Percentiles rank a stretch among this genome's conserved stretches.
phyloP scores from a whole-genome alignment of 1,139 yeast species.

The Geotrichum fermentans region DNA sequence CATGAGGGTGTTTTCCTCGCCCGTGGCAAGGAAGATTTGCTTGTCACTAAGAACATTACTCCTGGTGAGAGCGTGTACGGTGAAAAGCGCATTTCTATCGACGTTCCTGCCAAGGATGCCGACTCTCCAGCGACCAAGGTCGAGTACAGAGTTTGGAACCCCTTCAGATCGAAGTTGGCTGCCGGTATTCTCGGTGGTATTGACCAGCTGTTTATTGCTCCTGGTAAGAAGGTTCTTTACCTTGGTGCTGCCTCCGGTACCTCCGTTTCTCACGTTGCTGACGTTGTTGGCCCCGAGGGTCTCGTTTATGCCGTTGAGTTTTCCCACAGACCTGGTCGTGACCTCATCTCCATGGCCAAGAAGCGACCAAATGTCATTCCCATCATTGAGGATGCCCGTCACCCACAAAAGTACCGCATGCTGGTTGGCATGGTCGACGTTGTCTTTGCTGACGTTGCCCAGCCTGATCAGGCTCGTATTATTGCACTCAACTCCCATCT shows the following conservation, averaged over 20 bases:
- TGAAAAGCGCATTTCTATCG: slow-evolving; percentile 91
- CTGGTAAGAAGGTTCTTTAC: slow-evolving; percentile 95
- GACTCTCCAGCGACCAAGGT: slow-evolving; percentile 77
- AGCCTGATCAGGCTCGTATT: slow-evolving; percentile 99
- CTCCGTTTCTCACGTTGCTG: slow-evolving; percentile 96
- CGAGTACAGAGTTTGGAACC: slow-evolving; percentile 99
- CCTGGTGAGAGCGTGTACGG: slow-evolving; percentile 88
- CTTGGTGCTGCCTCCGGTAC: slow-evolving; percentile 99
- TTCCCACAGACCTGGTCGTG: slow-evolving; percentile 99
- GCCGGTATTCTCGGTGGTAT: slow-evolving; percentile 99
- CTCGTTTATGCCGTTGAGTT: slow-evolving; percentile 97
- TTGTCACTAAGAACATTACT: slow-evolving; percentile 92
- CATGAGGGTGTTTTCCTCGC: slow-evolving; percentile 22
- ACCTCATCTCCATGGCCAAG: slow-evolving; percentile 98
- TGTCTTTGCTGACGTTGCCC: slow-evolving; percentile 99
- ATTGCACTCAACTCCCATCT: slow-evolving; percentile 96
- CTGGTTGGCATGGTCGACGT: slow-evolving; percentile 96
- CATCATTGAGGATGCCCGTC: slow-evolving; percentile 98
- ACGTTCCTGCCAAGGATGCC: slow-evolving; percentile 84
- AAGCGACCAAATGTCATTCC: slow-evolving; percentile 99
- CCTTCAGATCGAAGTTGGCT: slow-evolving; percentile 98
- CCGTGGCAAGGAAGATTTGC: slow-evolving; percentile 79
- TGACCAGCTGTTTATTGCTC: slow-evolving; percentile 94
- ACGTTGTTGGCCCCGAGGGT: slow-evolving; percentile 98
- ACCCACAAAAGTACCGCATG: slow-evolving; percentile 99